phyloP scores from a whole-genome alignment of 164 flowering plant genomes.

The Echeveria elegans region DNA sequence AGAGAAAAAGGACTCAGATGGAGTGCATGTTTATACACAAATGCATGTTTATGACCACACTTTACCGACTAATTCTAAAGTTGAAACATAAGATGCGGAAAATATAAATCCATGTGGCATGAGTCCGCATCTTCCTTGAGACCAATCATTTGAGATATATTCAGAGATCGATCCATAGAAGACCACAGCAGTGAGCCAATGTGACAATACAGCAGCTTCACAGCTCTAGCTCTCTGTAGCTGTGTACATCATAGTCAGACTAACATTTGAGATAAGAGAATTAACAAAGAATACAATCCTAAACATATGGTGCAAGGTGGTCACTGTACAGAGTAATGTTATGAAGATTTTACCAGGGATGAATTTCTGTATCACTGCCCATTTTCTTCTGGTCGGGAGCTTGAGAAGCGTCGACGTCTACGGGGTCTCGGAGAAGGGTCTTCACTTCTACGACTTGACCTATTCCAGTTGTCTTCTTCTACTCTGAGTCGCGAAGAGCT shows the following conservation, averaged over 20 bases:
- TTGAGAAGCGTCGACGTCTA: slow-evolving; percentile 46
- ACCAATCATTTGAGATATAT: neutral
- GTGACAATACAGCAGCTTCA: neutral
- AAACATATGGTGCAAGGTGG: neutral
- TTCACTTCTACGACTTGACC: slow-evolving; percentile 35
- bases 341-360: neutral
- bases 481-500: slow-evolving; percentile 55
- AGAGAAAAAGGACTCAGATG: no score
- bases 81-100: neutral
- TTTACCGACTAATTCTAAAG: no score
- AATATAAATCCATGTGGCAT: neutral
- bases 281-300: neutral
- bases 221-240: neutral
- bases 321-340: neutral
- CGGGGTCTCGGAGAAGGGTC: slow-evolving; percentile 48
- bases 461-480: slow-evolving; percentile 33
- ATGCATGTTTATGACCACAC: no score
- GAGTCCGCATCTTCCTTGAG: neutral
- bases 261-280: no score
- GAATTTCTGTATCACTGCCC: slow-evolving; percentile 15
- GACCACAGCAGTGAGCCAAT: neutral
- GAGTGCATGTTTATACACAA: no score
- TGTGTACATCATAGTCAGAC: no score
- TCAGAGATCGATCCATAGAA: neutral
- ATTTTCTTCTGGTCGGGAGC: slow-evolving; percentile 49